Evolutionary conservation across 768 basidiomycete genomes (phyloP).

Genomic region (Russula dissimulans): DNA sequence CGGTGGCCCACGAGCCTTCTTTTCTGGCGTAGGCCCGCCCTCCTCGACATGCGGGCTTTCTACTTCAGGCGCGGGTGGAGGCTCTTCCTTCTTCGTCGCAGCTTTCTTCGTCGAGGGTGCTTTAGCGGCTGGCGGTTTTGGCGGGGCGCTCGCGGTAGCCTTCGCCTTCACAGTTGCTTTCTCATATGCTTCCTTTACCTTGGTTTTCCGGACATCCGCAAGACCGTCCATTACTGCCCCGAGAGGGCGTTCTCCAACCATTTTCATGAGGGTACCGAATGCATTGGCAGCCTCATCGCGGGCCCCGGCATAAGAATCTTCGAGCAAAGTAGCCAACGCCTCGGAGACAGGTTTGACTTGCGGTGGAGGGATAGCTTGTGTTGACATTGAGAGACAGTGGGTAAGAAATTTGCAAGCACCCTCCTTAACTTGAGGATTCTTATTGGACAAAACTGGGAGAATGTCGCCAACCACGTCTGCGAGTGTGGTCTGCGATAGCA

Average conservation of each 20-base stretch:
- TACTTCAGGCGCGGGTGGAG: slow-evolving; percentile 23
- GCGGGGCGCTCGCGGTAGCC: slow-evolving; percentile 44
- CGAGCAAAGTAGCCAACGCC: slow-evolving; percentile 61
- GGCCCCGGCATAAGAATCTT: slow-evolving; percentile 84
- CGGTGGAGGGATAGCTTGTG: slow-evolving; percentile 54
- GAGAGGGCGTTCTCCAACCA: slow-evolving; percentile 88
- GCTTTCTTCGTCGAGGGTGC: slow-evolving; percentile 14
- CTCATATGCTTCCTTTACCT: slow-evolving; percentile 90
- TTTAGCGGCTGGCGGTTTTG: slow-evolving; percentile 24
- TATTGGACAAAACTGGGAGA: slow-evolving; percentile 64
- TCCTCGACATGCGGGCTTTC: slow-evolving; percentile 28
- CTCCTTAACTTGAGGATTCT: slow-evolving; percentile 97
- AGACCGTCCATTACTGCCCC: slow-evolving; percentile 80
- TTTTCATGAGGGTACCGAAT: slow-evolving; percentile 89
- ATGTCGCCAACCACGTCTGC: slow-evolving; percentile 79
- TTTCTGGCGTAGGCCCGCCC: slow-evolving; percentile 23
- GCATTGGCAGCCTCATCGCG: slow-evolving; percentile 83
- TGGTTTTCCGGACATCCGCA: slow-evolving; percentile 78
- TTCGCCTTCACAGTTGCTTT: slow-evolving; percentile 90
- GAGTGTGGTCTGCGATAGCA: slow-evolving; percentile 52
- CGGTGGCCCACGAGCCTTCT: slow-evolving; percentile 40
- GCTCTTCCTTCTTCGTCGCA: slow-evolving; percentile 29
- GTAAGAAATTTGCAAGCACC: slow-evolving; percentile 81
- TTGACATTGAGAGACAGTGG: slow-evolving; percentile 65
- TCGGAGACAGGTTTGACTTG: slow-evolving; percentile 83